Conservation (phyloP, 1,284 basidiomycete genomes). For the Rhodotorula glutinis region DNA sequence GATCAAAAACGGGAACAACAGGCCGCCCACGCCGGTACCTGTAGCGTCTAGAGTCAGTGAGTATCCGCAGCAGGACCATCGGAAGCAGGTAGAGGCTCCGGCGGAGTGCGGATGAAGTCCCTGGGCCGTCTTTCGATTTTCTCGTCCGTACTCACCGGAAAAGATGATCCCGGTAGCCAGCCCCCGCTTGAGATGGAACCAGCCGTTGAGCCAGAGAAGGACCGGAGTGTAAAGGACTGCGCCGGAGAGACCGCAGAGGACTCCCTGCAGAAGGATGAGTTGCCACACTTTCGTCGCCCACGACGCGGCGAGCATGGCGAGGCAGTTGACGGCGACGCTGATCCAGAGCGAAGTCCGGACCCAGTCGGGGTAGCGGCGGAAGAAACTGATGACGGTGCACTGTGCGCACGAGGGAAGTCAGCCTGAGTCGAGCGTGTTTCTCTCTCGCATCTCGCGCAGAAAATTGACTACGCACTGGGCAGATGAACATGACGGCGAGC, state of each 20-base stretch:
- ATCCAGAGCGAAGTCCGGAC: slow-evolving; percentile 13
- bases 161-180: slow-evolving; percentile 28
- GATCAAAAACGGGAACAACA: slow-evolving; percentile 17
- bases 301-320: slow-evolving; percentile 18
- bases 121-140: too few relatives aligned
- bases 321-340: slow-evolving; percentile 10
- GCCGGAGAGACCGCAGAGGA: slow-evolving; percentile 15
- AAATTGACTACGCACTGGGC: slow-evolving; percentile 1
- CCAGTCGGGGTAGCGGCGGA: slow-evolving; percentile 33
- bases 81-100: not conserved
- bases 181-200: slow-evolving; percentile 18
- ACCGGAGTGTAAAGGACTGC: slow-evolving; percentile 31
- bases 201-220: slow-evolving; percentile 26
- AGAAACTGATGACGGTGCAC: slow-evolving; percentile 14
- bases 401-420: not conserved
- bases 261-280: slow-evolving; percentile 24
- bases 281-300: slow-evolving; percentile 32
- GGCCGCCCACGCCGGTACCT: slow-evolving; percentile 28
- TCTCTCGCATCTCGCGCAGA: not conserved
- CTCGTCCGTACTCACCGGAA: slow-evolving; percentile 10
- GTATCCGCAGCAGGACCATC: not conserved
- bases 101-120: too few relatives aligned
- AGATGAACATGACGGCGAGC: slow-evolving; percentile 29
- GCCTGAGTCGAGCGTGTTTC: not conserved
- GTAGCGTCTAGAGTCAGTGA: not conserved